These are phyloP conservation scores for Penicillium brevicompactum DNA, from an alignment of 2,329 filamentous ascomycete genomes.

Conservation along the genomic window DNA sequence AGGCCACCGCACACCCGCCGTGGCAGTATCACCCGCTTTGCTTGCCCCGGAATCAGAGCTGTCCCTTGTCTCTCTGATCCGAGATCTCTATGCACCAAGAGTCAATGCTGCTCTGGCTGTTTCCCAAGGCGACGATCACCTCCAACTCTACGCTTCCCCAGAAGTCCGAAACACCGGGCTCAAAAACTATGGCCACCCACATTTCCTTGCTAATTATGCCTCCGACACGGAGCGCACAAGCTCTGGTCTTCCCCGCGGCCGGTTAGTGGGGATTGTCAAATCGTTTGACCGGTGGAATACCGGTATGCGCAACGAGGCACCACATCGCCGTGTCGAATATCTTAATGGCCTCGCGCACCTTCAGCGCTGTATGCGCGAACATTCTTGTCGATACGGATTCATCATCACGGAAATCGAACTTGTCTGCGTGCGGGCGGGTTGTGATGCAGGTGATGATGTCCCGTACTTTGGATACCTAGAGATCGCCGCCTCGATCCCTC, in stretches of 20 bases:
- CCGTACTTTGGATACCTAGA: slow-evolving; percentile 91
- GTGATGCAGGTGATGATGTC: slow-evolving; percentile 57
- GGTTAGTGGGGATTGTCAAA: slow-evolving; percentile 83
- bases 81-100: slow-evolving; percentile 78
- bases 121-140: slow-evolving; percentile 68
- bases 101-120: slow-evolving; percentile 81
- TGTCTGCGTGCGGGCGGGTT: slow-evolving; percentile 81
- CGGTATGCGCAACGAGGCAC: slow-evolving; percentile 83
- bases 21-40: slow-evolving; percentile 46
- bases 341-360: slow-evolving; percentile 82
- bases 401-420: slow-evolving; percentile 96
- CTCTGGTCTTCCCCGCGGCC: slow-evolving; percentile 56
- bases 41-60: slow-evolving; percentile 77
- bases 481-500: slow-evolving; percentile 61
- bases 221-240: slow-evolving; percentile 52
- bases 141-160: slow-evolving; percentile 47
- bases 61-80: slow-evolving; percentile 73
- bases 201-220: slow-evolving; percentile 57
- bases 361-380: slow-evolving; percentile 90
- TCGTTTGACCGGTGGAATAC: slow-evolving; percentile 95
- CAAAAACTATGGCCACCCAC: slow-evolving; percentile 49
- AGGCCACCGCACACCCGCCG: slow-evolving; percentile 39
- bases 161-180: slow-evolving; percentile 38
- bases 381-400: slow-evolving; percentile 91
- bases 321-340: slow-evolving; percentile 85